Base-by-base conservation (phyloP, 2,329 filamentous ascomycete species). In the Calonectria hongkongensis region DNA sequence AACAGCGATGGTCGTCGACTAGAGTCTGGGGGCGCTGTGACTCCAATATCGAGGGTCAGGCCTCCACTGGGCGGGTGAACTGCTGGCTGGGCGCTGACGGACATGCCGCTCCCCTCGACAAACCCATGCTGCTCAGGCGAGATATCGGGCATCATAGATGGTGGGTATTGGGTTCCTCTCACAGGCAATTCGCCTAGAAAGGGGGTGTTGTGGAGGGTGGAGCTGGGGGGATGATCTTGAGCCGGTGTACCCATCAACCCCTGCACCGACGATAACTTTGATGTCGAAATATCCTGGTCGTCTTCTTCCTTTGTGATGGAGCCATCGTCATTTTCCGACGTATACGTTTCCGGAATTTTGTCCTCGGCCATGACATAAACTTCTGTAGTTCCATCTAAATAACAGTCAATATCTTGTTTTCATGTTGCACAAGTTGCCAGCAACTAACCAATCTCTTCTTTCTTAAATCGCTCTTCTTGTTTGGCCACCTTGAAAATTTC, bases 401-500 rank as follows among this genome's bases (percentile, higher is more conserved):
- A 78, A 71, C 56, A 64, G 3, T 36, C 13, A 30, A 54, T 41
- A 5, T 16, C 15, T 25, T 21, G 2, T 10, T 2, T n/a, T 25
- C 16, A 4, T 9, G 9, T 5, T 4, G 18, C 25, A 15, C 4
- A 18, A 47, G 18, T 7, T 25, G 9, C 16, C 6, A 8, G 13
- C 12, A 27, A 48, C 86, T 75, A 81, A 92, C 91, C 90, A 64
- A 92, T 89, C 76, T 91, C 89, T 30, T 87, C 88, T 51, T 88
- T 87, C 74, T 84, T 88, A 77, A 83, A 92, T 5, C 88, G 84
- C 79, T 92, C 90, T 74, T 93, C 89, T 36, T 85, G 82, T 68
- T 83, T 86, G 0, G 91, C 91, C 36, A 93, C 87, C 73, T 88
- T 89, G 83, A 93, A 93, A 10, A 93, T 89, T 77, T 93, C 91